Evolutionary conservation across 495 filamentous ascomycete genomes (phyloP).

Genomic region (Cairneyella variabilis): DNA sequence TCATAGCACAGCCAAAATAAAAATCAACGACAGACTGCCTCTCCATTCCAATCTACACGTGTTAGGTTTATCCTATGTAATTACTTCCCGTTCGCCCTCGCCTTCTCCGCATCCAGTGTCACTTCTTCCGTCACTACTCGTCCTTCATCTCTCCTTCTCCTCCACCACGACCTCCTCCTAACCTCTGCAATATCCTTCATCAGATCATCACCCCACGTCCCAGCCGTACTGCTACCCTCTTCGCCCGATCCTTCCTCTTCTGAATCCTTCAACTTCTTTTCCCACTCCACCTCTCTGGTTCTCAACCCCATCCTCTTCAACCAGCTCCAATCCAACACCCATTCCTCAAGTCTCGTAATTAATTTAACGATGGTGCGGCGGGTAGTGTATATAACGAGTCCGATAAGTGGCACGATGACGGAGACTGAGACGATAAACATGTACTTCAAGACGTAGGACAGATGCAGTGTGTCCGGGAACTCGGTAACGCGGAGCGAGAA

Average conservation of each 20-base stretch:
- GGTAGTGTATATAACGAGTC: slow-evolving; percentile 9
- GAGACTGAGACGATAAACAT: slow-evolving; percentile 7
- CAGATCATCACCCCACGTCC: not conserved
- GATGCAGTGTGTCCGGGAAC: not conserved
- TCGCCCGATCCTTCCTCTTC: not conserved
- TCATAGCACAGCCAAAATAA: too few relatives aligned
- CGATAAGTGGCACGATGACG: slow-evolving; percentile 2
- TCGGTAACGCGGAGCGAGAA: not conserved
- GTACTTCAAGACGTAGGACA: slow-evolving; percentile 2
- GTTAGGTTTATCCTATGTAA: too few relatives aligned
- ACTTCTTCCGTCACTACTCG: too few relatives aligned
- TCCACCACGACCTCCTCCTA: too few relatives aligned
- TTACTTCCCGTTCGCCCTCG: too few relatives aligned
- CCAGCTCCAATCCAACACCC: not conserved
- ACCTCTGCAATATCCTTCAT: too few relatives aligned
- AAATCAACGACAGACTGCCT: too few relatives aligned
- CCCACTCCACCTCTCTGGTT: not conserved
- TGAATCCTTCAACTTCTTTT: not conserved
- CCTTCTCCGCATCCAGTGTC: too few relatives aligned
- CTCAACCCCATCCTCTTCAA: not conserved
- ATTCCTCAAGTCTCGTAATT: not conserved
- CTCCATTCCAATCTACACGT: too few relatives aligned
- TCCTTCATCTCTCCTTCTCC: too few relatives aligned
- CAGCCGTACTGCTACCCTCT: not conserved
- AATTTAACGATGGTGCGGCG: not conserved